phyloP scores from a whole-genome alignment of 225 moss, liverwort and hornwort genomes.

The Polytrichum formosum region DNA sequence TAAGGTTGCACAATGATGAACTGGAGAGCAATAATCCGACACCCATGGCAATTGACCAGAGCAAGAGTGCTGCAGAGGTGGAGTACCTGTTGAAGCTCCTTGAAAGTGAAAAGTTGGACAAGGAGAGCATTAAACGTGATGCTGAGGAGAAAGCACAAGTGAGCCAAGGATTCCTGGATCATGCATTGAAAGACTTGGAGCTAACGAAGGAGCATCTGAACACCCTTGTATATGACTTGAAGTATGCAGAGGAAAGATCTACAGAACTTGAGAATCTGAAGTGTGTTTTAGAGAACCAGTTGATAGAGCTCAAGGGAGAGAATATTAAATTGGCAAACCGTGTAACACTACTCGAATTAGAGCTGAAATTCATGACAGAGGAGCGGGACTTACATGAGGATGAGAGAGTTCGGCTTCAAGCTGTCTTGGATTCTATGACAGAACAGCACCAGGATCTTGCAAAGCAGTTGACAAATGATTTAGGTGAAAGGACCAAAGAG shows the following conservation, averaged over 20 bases:
- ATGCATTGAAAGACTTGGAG: constrained; percentile 21
- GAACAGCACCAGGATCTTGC: constrained; percentile 34
- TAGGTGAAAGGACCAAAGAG: constrained; percentile 17
- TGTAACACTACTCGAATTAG: constrained; percentile 36
- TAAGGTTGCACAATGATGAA: constrained; percentile 38
- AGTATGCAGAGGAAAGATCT: constrained; percentile 43
- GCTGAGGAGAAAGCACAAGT: constrained; percentile 19
- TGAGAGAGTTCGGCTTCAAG: constrained; percentile 34
- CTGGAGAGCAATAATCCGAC: constrained; percentile 31
- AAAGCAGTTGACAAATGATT: constrained; percentile 23
- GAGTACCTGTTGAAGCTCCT: constrained; percentile 25
- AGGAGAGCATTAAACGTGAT: constrained; percentile 19
- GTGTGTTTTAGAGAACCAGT: constrained; percentile 36
- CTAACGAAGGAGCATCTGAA: constrained; percentile 32
- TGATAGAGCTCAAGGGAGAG: constrained; percentile 40
- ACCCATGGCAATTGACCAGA: constrained; percentile 21
- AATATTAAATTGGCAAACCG: constrained; percentile 30
- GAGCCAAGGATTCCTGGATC: constrained; percentile 14
- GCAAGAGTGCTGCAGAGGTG: constrained; percentile 15
- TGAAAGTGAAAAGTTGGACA: constrained; percentile 20
- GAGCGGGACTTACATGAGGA: constrained; percentile 32
- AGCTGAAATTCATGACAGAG: constrained; percentile 35
- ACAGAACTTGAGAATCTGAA: constrained; percentile 44
- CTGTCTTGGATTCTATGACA: constrained; percentile 19
- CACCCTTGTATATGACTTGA: constrained; percentile 23